Percentiles rank a stretch among this genome's conserved stretches.
phyloP scores from a whole-genome alignment of 306 rosid species.

The Sesbania bispinosa region DNA sequence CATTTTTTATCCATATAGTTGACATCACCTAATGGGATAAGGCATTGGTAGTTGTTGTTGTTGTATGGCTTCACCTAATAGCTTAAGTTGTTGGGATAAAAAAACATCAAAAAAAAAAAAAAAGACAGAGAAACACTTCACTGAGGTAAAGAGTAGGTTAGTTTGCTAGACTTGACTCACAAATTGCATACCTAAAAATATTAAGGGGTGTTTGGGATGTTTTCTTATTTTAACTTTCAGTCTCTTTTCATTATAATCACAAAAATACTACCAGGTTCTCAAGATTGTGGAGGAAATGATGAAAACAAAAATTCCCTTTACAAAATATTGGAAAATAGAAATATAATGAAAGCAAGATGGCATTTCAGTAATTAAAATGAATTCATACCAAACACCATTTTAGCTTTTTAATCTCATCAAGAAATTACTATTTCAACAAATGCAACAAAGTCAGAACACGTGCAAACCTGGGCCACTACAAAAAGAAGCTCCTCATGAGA shows the following conservation, averaged over 20 bases:
- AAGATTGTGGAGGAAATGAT: not conserved
- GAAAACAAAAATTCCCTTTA: not conserved
- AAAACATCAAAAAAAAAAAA: not conserved
- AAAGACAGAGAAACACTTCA: not conserved
- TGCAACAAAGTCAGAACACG: conserved; percentile 18
- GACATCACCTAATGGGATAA: too few relatives aligned
- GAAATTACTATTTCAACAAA: not conserved
- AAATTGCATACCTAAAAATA: not conserved
- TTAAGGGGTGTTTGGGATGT: not conserved
- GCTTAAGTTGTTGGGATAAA: too few relatives aligned
- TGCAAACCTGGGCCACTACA: conserved; percentile 77
- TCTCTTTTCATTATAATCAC: not conserved
- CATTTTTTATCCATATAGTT: too few relatives aligned
- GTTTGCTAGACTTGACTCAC: conserved; percentile 3
- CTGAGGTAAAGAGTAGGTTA: not conserved
- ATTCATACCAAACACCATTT: not conserved
- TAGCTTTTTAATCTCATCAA: conserved; percentile 16
- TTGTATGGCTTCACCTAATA: too few relatives aligned
- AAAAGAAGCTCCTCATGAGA: conserved; percentile 98
- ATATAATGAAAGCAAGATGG: not conserved
- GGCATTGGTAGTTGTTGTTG: too few relatives aligned
- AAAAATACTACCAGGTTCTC: not conserved
- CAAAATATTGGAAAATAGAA: not conserved
- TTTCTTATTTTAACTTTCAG: not conserved
- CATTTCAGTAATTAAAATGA: not conserved